Evolutionary conservation across 495 filamentous ascomycete genomes (phyloP), one percentile per base, ranked within the genome.

Genomic region (Penicillium malachiteum): DNA sequence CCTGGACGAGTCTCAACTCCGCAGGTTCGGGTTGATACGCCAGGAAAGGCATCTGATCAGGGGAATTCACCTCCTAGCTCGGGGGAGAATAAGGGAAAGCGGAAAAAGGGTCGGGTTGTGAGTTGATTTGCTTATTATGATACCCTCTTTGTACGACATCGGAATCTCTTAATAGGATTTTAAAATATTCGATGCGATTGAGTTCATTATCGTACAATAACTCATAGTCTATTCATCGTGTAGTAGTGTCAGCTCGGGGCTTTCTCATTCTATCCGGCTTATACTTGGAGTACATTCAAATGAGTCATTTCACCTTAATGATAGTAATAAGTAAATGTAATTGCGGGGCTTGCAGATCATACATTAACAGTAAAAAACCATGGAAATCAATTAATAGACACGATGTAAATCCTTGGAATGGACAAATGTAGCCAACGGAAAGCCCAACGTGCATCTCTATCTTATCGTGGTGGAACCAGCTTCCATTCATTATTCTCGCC

Each of bases 11-110:
- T 62, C 39, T 65, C 62, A 16, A 76, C 73, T n/a, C 73, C 73
- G 14, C 71, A 74, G 56, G 65, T 72, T 7, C 69, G 60, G 39
- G 65, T 70, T n/a, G 73, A 76, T 17, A 74, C 73, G 8, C 71
- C 71, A 8, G 71, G 72, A 4, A 74, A 64, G 37, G 58, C 42
- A 10, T 66, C 66, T 3, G 71, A 74, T 1, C 73, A 67, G 52
- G 59, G 62, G 31, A 60, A 48, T 37, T 60, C 63, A 21, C 60
- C 69, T 13, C 59, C 69, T 26, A 66, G 55, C 31, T 57, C 68
- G 18, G 69, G 71, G 3, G 71, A 71, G 34, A 65, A 62, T 50
- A 75, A 71, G 48, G 50, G 57, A 26, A 68, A 71, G 50, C 72
- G 52, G 56, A 75, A 70, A 56, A 77, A 73, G 59, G 64, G 33